phyloP scores from a whole-genome alignment of 345 rosid genomes.

The Citrus reticulata region DNA sequence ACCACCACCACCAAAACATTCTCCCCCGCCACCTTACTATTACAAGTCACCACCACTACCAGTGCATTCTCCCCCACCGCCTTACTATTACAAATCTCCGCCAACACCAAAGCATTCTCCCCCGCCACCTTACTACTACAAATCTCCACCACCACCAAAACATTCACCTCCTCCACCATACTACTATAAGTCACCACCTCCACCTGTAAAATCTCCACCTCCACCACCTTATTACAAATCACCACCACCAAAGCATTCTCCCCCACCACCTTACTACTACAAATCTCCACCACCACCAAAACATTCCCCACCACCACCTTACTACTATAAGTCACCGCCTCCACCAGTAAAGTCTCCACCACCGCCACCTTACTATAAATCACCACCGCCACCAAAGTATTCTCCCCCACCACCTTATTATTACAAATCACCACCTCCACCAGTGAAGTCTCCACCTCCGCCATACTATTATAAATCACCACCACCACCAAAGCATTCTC shows the following conservation, averaged over 20 bases:
- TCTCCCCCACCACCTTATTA: too few relatives aligned
- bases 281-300: slow-evolving; percentile 7
- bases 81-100: slow-evolving; percentile 1
- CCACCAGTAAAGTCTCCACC: neutral
- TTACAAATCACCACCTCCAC: neutral
- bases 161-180: neutral
- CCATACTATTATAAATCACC: neutral
- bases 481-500: neutral
- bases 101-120: neutral
- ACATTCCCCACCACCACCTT: neutral
- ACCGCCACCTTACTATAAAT: neutral
- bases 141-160: neutral
- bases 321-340: neutral
- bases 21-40: neutral
- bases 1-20: neutral
- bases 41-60: neutral
- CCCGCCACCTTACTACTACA: neutral
- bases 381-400: neutral
- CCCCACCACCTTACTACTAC: neutral
- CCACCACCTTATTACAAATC: slow-evolving; percentile 13
- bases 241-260: neutral
- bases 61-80: neutral
- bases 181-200: neutral
- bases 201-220: neutral
- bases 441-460: neutral